Base-by-base conservation (phyloP, 768 basidiomycete species). In the Boletus sp. region DNA sequence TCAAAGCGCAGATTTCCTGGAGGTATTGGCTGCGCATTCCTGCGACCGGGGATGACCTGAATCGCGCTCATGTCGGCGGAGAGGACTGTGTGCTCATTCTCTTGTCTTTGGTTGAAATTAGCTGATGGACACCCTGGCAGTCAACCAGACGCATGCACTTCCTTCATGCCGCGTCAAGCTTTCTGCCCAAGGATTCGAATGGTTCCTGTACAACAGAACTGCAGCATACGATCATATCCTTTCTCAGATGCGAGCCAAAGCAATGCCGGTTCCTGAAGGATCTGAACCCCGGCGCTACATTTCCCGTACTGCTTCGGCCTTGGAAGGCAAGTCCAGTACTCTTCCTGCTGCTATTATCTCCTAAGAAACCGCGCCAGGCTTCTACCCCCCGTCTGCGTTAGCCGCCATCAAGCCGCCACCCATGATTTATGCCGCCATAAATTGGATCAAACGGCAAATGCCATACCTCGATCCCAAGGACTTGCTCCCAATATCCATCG, bases 171-270 rank as follows among this genome's bases (percentile, higher is more conserved):
- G 96, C 37, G 82, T 98, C 30, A 85, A 90, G 51, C 66, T 94
- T 29, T 84, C 84, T 7, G 62, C 90, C 4, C 83, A 95, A 61
- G 96, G 96, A 17, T 77, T 94, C 41, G 94, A 98, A 69, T 94
- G 91, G 87, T 92, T 92, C 68, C 63, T 98, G 39, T 97, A 91
- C 72, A 98, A 98, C 72, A 78, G 85, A 45, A 95, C 92, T 4
- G 82, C 90, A 4, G 85, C 93, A 4, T 98, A 88, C 71, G 93
- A 98, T 65, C 79, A 83, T 50, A 93, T 98, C 49, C 73, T 96
- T 19, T 79, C 87, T 11, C 83, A 88, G 64, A 84, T 94, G 79
- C 80, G 82, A 54, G 72, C 69, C 21, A 75, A 66, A 33, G 39
- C 54, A 15, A 47, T 57, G 0, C 33, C 57, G 5, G 33, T 37